Evolutionary conservation across 345 rosid genomes (phyloP).

Genomic region (Brassica juncea): DNA sequence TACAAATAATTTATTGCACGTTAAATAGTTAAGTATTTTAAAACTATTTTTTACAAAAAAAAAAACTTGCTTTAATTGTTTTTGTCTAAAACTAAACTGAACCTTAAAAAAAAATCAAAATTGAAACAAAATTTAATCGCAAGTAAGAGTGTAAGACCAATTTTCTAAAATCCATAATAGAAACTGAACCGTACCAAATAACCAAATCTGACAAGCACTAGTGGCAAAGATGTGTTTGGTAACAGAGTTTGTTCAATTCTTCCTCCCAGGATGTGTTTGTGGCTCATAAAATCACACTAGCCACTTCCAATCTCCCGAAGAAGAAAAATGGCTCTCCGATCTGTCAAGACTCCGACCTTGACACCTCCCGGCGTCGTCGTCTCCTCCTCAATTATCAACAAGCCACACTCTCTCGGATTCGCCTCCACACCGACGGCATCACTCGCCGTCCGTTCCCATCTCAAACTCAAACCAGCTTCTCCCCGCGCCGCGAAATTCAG

Average conservation of each 20-base stretch:
- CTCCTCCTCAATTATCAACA: neutral
- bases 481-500: conserved; percentile 9
- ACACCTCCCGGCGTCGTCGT: neutral
- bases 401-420: conserved; percentile 20
- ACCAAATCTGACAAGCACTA: neutral
- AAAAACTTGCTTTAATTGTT: too few species aligned
- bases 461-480: conserved; percentile 7
- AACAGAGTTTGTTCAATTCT: conserved; percentile 1
- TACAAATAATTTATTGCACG: too few species aligned
- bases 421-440: neutral
- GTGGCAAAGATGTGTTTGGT: neutral
- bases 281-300: conserved; percentile 11
- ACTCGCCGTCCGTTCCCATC: conserved; percentile 24
- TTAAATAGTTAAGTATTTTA: too few species aligned
- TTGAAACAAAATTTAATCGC: neutral
- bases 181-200: neutral
- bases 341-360: conserved; percentile 29
- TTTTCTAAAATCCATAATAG: neutral
- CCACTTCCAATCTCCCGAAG: neutral
- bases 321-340: conserved; percentile 38
- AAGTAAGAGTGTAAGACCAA: neutral
- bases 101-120: too few species aligned
- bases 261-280: neutral
- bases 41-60: too few species aligned
- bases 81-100: too few species aligned